Conservation (phyloP, 2,329 filamentous ascomycete genomes). For the Colletotrichum somersetense region DNA sequence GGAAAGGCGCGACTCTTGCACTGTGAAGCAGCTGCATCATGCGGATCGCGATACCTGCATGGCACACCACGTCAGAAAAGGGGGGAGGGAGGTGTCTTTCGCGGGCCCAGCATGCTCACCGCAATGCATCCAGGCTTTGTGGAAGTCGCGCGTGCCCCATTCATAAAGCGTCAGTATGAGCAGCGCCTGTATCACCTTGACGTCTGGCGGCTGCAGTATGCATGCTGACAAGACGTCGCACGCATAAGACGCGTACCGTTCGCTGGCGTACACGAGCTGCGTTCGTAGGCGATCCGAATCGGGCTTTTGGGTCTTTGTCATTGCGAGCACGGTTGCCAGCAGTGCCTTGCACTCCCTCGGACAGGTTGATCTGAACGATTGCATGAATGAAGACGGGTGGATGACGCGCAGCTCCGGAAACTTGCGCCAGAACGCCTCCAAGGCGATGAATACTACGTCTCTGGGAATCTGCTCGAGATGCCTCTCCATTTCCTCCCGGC, state of each 20-base stretch:
- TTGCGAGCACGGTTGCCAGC: constrained; percentile 48
- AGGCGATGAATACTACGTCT: constrained; percentile 48
- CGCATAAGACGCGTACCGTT: constrained; percentile 51
- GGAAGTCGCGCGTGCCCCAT: constrained; percentile 57
- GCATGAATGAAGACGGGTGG: constrained; percentile 50
- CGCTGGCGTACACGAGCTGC: constrained; percentile 48
- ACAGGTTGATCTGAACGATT: constrained; percentile 42
- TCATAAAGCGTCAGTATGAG: constrained; percentile 56
- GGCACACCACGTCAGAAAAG: background rate
- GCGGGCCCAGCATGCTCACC: constrained; percentile 42
- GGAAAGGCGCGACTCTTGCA: constrained; percentile 46
- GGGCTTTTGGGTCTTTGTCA: constrained; percentile 50
- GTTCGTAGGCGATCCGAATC: constrained; percentile 49
- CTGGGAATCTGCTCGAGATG: constrained; percentile 47
- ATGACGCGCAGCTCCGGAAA: constrained; percentile 52
- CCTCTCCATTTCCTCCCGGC: constrained; percentile 4
- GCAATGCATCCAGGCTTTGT: constrained; percentile 59
- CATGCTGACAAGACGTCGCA: constrained; percentile 46
- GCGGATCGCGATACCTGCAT: constrained; percentile 52
- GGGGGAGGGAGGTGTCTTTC: background rate
- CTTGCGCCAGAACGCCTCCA: constrained; percentile 52
- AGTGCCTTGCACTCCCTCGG: constrained; percentile 48
- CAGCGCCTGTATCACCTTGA: constrained; percentile 55
- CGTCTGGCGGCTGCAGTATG: constrained; percentile 48
- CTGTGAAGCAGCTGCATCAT: constrained; percentile 55